Conservation (phyloP, 2,329 filamentous ascomycete species). For the Hysterium pulicare region DNA sequence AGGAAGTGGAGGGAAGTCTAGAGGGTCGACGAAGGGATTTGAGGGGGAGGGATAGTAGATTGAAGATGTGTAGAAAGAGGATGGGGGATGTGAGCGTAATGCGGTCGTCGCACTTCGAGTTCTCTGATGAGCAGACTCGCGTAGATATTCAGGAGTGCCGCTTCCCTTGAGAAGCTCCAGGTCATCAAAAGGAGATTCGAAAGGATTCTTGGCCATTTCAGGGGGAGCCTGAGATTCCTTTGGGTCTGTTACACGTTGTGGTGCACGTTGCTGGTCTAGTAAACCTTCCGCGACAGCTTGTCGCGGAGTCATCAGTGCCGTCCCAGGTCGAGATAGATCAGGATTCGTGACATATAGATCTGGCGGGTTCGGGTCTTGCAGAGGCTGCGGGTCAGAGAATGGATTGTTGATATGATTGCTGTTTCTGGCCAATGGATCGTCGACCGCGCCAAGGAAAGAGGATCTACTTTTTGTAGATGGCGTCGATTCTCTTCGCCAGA, state of each 20-base stretch:
- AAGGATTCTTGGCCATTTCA: conserved; percentile 27
- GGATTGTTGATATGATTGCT: conserved; percentile 20
- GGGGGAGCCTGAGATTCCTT: conserved; percentile 29
- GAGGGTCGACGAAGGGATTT: conserved; percentile 27
- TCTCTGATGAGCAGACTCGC: conserved; percentile 21
- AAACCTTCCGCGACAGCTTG: conserved; percentile 9
- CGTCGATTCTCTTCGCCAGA: conserved; percentile 30
- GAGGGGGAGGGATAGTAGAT: conserved; percentile 17
- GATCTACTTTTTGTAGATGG: conserved; percentile 14
- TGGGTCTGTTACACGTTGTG: conserved; percentile 18
- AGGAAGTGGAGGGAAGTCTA: conserved; percentile 20
- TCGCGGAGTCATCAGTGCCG: conserved; percentile 4
- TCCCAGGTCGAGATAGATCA: conserved; percentile 13
- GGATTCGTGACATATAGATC: conserved; percentile 24
- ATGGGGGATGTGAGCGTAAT: conserved; percentile 24
- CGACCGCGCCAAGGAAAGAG: conserved; percentile 26
- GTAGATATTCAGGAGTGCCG: conserved; percentile 21
- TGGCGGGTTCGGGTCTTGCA: conserved; percentile 12
- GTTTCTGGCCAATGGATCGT: conserved; percentile 21
- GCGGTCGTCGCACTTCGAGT: conserved; percentile 27
- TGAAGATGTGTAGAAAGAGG: conserved; percentile 16
- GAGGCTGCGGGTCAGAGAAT: conserved; percentile 23
- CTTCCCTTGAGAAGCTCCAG: conserved; percentile 18
- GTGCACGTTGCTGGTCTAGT: conserved; percentile 17
- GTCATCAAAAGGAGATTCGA: conserved; percentile 27